Evolutionary conservation across 129 eudicot species (phyloP), one percentile per base, ranked within the genome.

Genomic region (Flaveria sonorensis): DNA sequence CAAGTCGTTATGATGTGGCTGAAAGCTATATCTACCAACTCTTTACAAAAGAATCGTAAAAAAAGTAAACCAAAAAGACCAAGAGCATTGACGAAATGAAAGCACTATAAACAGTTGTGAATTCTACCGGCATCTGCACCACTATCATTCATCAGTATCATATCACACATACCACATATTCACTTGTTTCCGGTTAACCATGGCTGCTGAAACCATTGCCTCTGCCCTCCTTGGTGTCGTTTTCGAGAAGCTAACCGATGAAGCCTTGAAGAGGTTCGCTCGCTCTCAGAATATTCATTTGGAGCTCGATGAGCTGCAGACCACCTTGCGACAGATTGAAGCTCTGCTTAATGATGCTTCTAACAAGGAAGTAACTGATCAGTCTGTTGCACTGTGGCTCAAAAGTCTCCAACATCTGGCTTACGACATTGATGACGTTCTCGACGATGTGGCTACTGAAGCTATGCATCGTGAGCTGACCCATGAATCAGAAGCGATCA

Each of bases 381-480:
- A 63, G 15, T 14, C 46, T 63, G 68, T 63, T 1, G 8, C 4
- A 16, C 68, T 28, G 6, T 63, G 68, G 68, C 11, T 63, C 5
- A 30, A 13, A 0, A 1, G 2, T 63, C 68, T 63, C 11, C 68
- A 30, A 15, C 68, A 63, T 63, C 3, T 63, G 68, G 45, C 68
- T 28, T 63, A 63, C 4, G 73, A 68, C 13, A 68, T 45, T 3
- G 73, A 68, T 45, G 73, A 68, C 36, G 11, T 68, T 0, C 73
- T 68, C 1, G 73, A 68, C 5, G 55, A 11, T 43, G 10, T 68
- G 53, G 72, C 72, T n/a, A 68, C 72, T 1, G 36, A 68, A 39
- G 53, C 53, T 9, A 42, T 67, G 52, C 72, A 19, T 67, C 72
- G n/a, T 67, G 72, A 67, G 72, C 30, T 67, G 36, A 42, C 30